Percentiles rank a stretch among this genome's conserved stretches.
phyloP scores from a whole-genome alignment of 257 asterid genomes.

The Cordia subcordata region DNA sequence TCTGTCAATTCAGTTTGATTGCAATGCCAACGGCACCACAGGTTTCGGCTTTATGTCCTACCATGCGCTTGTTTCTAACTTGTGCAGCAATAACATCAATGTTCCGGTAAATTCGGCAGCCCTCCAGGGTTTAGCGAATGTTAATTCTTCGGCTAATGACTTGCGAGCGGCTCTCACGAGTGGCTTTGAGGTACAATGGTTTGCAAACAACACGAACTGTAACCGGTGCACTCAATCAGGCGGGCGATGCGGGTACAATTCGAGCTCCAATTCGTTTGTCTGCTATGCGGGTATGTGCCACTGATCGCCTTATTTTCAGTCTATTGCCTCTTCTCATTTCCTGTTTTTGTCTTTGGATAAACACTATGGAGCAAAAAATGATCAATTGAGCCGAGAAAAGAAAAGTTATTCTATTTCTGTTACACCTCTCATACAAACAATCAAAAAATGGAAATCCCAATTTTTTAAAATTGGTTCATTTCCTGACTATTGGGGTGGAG shows the following conservation, averaged over 20 bases:
- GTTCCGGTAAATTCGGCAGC: conserved; percentile 25
- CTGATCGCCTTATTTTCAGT: too few relatives aligned
- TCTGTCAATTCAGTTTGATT: conserved; percentile 3
- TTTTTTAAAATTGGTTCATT: background rate
- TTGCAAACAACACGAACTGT: conserved; percentile 25
- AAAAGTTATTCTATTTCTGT: too few relatives aligned
- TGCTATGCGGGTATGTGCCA: conserved; percentile 2
- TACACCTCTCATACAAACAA: too few relatives aligned
- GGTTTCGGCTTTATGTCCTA: conserved; percentile 8
- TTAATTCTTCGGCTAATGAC: background rate
- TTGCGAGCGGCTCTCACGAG: conserved; percentile 17
- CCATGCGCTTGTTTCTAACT: too few relatives aligned
- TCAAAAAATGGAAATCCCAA: too few relatives aligned
- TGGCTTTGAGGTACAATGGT: conserved; percentile 49
- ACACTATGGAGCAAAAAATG: too few relatives aligned
- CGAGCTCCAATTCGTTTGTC: conserved; percentile 16
- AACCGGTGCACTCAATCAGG: conserved; percentile 19
- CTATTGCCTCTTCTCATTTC: too few relatives aligned
- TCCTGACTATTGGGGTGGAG: background rate
- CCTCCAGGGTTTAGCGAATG: background rate
- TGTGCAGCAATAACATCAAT: conserved; percentile 18
- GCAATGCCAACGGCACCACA: conserved; percentile 1
- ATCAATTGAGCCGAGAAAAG: too few relatives aligned
- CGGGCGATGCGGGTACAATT: conserved; percentile 48
- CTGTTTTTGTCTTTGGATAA: too few relatives aligned